These are phyloP conservation scores for Lactifluus piperatus DNA, from an alignment of 768 basidiomycete species.

Conservation along the genomic window DNA sequence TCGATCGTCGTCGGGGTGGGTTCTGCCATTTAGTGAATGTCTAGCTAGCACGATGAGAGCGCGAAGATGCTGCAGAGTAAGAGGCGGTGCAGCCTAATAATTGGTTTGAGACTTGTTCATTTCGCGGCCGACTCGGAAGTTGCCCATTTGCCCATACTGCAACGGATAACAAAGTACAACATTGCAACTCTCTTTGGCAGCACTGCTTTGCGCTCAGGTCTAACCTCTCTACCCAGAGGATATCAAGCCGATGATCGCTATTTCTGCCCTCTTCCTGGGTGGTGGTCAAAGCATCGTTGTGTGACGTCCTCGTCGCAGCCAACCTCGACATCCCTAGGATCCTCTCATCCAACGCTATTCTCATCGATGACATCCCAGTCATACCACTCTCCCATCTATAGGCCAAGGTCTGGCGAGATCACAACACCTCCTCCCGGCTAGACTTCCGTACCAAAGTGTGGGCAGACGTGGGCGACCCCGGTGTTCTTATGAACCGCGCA, in stretches of 20 bases:
- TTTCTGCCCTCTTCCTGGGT: slow-evolving; percentile 3
- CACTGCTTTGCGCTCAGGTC: too few relatives aligned
- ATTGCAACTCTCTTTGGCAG: too few relatives aligned
- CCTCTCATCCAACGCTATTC: neutral
- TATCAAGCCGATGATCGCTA: slow-evolving; percentile 1
- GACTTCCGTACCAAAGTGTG: neutral
- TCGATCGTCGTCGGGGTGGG: neutral
- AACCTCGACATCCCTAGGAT: neutral
- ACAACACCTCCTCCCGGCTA: neutral
- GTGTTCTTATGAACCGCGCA: neutral
- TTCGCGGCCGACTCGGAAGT: too few relatives aligned
- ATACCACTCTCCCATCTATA: slow-evolving; percentile 4
- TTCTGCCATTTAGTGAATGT: neutral
- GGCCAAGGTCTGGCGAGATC: slow-evolving; percentile 1
- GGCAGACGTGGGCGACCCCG: neutral
- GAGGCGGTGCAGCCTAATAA: too few relatives aligned
- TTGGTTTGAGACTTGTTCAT: too few relatives aligned
- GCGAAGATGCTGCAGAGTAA: too few relatives aligned
- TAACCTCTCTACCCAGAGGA: slow-evolving; percentile 6
- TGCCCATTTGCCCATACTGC: too few relatives aligned
- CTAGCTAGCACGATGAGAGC: too few relatives aligned
- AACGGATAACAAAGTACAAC: too few relatives aligned
- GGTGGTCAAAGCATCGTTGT: neutral
- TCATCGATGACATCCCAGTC: neutral
- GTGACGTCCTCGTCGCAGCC: slow-evolving; percentile 5